Evolutionary conservation across 306 rosid species (phyloP).

Genomic region (Quercus suber): DNA sequence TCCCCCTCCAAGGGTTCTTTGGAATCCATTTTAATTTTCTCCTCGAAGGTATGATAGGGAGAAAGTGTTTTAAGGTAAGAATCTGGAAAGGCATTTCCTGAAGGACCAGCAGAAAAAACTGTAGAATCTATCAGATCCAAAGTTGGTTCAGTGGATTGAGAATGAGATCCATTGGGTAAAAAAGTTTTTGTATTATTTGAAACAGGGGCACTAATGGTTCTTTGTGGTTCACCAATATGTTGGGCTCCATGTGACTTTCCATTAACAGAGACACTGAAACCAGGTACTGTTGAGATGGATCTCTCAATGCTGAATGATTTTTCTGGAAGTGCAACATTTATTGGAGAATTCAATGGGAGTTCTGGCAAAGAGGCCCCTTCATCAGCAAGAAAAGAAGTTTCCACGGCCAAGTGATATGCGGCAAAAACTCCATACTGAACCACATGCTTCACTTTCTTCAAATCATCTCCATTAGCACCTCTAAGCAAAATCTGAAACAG

Average conservation of each 20-base stretch:
- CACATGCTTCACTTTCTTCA: slow-evolving; percentile 93
- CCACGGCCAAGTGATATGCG: slow-evolving; percentile 96
- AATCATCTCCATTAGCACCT: slow-evolving; percentile 82
- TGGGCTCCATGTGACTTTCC: slow-evolving; percentile 42
- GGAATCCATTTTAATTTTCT: slow-evolving; percentile 31
- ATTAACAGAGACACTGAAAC: slow-evolving; percentile 39
- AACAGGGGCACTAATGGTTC: slow-evolving; percentile 48
- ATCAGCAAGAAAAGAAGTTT: slow-evolving; percentile 97
- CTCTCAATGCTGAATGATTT: slow-evolving; percentile 57
- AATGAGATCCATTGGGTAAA: slow-evolving; percentile 34
- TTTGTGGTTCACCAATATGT: slow-evolving; percentile 37
- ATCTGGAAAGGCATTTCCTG: slow-evolving; percentile 42
- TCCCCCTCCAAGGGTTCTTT: slow-evolving; percentile 27
- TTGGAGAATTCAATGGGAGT: slow-evolving; percentile 65
- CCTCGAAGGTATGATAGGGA: slow-evolving; percentile 21
- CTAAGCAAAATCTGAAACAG: slow-evolving; percentile 75
- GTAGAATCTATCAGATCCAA: slow-evolving; percentile 35
- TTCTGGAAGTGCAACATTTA: slow-evolving; percentile 78
- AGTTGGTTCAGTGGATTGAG: slow-evolving; percentile 32
- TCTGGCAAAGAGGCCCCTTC: slow-evolving; percentile 97
- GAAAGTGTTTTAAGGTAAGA: slow-evolving; percentile 27
- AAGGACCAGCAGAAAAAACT: slow-evolving; percentile 28
- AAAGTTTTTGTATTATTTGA: slow-evolving; percentile 33
- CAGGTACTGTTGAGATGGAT: slow-evolving; percentile 90
- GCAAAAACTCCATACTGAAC: slow-evolving; percentile 97